Percentiles rank a stretch among this genome's conserved stretches.
Conservation (phyloP, 2,329 filamentous ascomycete genomes). For the Lachnellula subtilissima region DNA sequence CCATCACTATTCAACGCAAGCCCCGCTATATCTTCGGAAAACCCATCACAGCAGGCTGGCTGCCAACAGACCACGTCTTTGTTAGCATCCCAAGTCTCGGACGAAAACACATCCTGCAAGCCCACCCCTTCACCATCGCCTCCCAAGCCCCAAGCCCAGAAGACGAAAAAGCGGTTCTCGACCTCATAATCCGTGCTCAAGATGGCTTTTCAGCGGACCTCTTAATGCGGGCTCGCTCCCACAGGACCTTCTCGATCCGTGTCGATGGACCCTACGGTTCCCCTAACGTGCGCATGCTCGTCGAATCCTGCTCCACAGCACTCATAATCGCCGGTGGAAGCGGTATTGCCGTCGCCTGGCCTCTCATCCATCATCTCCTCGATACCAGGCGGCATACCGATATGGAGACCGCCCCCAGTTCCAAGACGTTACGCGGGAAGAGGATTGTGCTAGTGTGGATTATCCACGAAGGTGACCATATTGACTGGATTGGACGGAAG, state of each 20-base stretch:
- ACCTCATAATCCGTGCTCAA: slow-evolving; percentile 55
- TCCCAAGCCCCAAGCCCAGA: slow-evolving; percentile 46
- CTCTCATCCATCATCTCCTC: slow-evolving; percentile 49
- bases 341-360: slow-evolving; percentile 60
- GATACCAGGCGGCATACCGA: slow-evolving; percentile 17
- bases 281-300: slow-evolving; percentile 47
- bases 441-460: slow-evolving; percentile 55
- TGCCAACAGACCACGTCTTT: slow-evolving; percentile 60
- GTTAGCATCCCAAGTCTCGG: slow-evolving; percentile 53
- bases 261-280: slow-evolving; percentile 65
- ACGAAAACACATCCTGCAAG: slow-evolving; percentile 48
- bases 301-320: slow-evolving; percentile 44
- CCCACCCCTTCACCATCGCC: slow-evolving; percentile 64
- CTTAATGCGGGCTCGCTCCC: slow-evolving; percentile 44
- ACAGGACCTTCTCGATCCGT: slow-evolving; percentile 42
- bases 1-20: slow-evolving; percentile 11
- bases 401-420: slow-evolving; percentile 21
- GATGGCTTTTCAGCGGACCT: slow-evolving; percentile 55
- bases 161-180: slow-evolving; percentile 45
- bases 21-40: slow-evolving; percentile 19
- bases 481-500: slow-evolving; percentile 48
- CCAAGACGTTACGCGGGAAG: slow-evolving; percentile 8
- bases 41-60: slow-evolving; percentile 49
- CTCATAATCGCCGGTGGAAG: slow-evolving; percentile 59
- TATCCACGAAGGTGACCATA: slow-evolving; percentile 48